Evolutionary conservation across 2,329 filamentous ascomycete species (phyloP).

Genomic region (Westerdykella aurantiaca): DNA sequence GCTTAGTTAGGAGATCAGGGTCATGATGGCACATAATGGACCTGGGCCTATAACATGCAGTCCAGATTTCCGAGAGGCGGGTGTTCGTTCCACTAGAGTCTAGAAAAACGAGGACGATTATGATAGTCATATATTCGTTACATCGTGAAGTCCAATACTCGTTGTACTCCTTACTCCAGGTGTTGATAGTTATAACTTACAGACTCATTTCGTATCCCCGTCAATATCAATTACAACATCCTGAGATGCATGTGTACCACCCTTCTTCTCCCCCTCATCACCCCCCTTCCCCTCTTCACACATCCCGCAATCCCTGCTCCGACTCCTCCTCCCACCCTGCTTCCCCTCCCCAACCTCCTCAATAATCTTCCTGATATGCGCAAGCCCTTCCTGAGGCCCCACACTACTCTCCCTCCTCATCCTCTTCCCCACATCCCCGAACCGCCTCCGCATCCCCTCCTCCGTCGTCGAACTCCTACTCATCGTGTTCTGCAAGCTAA

Average conservation of each 20-base stretch:
- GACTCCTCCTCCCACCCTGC: conserved; percentile 1
- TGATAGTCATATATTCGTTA: too few species aligned
- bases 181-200: too few species aligned
- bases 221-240: not conserved
- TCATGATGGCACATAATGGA: too few species aligned
- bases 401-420: conserved; percentile 8
- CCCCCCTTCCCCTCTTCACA: not conserved
- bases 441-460: conserved; percentile 23
- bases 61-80: too few species aligned
- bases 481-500: conserved; percentile 5
- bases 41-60: too few species aligned
- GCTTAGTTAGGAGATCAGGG: too few species aligned
- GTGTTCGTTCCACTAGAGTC: too few species aligned
- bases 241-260: too few species aligned
- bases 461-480: conserved; percentile 23
- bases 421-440: conserved; percentile 6
- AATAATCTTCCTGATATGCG: conserved; percentile 28
- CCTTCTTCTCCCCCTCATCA: not conserved
- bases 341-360: conserved; percentile 23
- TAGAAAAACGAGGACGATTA: too few species aligned
- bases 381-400: conserved; percentile 12
- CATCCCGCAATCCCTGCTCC: not conserved
- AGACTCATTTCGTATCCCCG: not conserved
- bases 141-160: too few species aligned
- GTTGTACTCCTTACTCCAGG: too few species aligned